These are phyloP conservation scores for Ampelocalamus luodianensis DNA, from an alignment of 176 grass and related monocot species.

Conservation along the genomic window DNA sequence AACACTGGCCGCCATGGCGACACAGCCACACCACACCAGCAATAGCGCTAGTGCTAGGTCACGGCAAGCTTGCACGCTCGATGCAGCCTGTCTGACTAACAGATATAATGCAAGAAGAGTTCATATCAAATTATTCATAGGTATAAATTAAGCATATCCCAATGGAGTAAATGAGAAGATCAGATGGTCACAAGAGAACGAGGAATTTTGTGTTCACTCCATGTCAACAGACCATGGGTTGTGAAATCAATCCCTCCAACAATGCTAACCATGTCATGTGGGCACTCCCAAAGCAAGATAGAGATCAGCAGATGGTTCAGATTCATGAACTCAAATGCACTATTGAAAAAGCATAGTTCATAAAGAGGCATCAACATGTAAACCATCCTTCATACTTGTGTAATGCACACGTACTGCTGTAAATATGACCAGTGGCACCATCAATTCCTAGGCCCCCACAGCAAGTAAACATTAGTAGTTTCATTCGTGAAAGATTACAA, in stretches of 20 bases:
- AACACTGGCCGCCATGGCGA: too few relatives aligned
- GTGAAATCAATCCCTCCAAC: neutral
- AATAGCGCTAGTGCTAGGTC: too few relatives aligned
- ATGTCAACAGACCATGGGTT: neutral
- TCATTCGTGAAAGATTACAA: neutral
- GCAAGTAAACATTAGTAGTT: neutral
- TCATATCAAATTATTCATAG: neutral
- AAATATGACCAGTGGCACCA: neutral
- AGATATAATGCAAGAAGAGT: neutral
- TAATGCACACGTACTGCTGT: neutral
- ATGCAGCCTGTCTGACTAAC: too few relatives aligned
- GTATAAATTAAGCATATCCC: neutral
- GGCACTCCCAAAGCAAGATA: too few relatives aligned
- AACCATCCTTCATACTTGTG: neutral
- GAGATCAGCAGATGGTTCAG: neutral
- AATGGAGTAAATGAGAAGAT: neutral
- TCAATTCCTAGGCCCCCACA: conserved; percentile 31
- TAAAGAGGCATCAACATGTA: neutral
- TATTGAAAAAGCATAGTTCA: neutral
- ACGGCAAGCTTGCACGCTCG: neutral
- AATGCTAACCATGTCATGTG: neutral
- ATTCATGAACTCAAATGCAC: neutral
- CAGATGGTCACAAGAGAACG: neutral
- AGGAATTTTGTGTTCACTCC: too few relatives aligned
- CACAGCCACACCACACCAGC: too few relatives aligned